Evolutionary conservation across 257 asterid genomes (phyloP).

Genomic region (Solanum stenotomum): DNA sequence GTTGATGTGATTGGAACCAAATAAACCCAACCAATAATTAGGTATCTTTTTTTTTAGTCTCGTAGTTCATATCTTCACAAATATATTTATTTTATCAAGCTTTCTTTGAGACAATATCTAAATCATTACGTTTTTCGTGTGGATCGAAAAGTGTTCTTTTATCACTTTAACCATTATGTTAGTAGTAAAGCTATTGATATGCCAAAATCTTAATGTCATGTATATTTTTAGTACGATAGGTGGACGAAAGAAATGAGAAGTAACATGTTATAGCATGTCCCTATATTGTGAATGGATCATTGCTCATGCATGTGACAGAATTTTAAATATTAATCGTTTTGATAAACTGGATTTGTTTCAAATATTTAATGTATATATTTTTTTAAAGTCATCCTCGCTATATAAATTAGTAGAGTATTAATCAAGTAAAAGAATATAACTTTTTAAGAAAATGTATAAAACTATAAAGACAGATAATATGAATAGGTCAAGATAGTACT

Average conservation of each 20-base stretch:
- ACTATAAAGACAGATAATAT: not conserved
- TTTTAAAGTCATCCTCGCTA: too few relatives aligned
- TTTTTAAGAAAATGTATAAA: not conserved
- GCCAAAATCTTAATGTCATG: not conserved
- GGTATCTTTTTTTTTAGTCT: not conserved
- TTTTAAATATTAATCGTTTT: too few relatives aligned
- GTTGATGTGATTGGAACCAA: not conserved
- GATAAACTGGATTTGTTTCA: too few relatives aligned
- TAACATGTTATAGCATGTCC: not conserved
- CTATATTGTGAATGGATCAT: too few relatives aligned
- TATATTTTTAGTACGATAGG: too few relatives aligned
- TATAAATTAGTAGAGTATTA: not conserved
- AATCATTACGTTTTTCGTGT: not conserved
- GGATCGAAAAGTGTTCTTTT: not conserved
- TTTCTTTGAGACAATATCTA: rapidly evolving
- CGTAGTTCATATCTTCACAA: not conserved
- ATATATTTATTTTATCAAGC: not conserved
- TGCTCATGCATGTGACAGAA: too few relatives aligned
- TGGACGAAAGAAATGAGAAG: too few relatives aligned
- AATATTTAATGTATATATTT: too few relatives aligned
- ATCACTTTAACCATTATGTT: not conserved
- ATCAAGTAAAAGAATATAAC: not conserved
- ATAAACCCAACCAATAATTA: not conserved
- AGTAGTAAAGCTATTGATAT: not conserved
- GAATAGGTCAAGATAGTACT: not conserved